A percentile compares a stretch with the other conserved stretches of the same genome.
These are phyloP conservation scores for Exutisphaerella laricina DNA, from an alignment of 2,329 filamentous ascomycete species.

Conservation along the genomic window DNA sequence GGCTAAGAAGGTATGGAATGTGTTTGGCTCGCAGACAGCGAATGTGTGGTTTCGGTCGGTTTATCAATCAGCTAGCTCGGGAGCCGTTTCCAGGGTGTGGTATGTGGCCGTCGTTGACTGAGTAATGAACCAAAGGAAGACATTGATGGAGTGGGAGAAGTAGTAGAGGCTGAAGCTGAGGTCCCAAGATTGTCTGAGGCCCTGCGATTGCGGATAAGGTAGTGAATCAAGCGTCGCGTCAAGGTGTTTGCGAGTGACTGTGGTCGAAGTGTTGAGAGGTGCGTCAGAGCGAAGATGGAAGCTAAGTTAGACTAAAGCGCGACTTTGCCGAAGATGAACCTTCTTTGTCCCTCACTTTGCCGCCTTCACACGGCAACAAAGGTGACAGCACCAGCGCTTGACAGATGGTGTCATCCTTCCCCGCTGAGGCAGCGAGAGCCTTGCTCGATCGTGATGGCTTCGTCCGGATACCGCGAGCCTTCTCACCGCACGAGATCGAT, in stretches of 20 bases:
- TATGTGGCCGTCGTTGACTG: slow-evolving; percentile 11
- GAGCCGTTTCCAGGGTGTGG: slow-evolving; percentile 22
- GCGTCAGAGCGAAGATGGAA: too few relatives aligned
- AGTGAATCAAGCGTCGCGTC: background rate
- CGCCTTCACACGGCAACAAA: too few relatives aligned
- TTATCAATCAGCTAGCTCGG: slow-evolving; percentile 21
- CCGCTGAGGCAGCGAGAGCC: slow-evolving; percentile 37
- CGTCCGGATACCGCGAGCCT: slow-evolving; percentile 62
- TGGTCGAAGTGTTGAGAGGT: background rate
- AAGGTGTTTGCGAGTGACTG: background rate
- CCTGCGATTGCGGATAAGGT: too few relatives aligned
- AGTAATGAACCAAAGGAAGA: slow-evolving; percentile 19
- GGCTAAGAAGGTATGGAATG: background rate
- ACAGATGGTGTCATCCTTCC: slow-evolving; percentile 13
- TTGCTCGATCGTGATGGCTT: slow-evolving; percentile 67
- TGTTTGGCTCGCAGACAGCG: background rate
- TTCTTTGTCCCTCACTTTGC: too few relatives aligned
- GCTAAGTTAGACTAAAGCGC: too few relatives aligned
- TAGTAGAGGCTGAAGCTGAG: slow-evolving; percentile 2
- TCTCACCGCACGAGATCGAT: slow-evolving; percentile 52
- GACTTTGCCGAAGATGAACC: too few relatives aligned
- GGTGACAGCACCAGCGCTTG: too few relatives aligned
- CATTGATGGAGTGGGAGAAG: slow-evolving; percentile 21
- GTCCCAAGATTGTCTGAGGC: slow-evolving; percentile 4
- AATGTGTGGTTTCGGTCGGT: background rate